phyloP scores from a whole-genome alignment of 257 asterid species.

The Nicotiana paniculata region DNA sequence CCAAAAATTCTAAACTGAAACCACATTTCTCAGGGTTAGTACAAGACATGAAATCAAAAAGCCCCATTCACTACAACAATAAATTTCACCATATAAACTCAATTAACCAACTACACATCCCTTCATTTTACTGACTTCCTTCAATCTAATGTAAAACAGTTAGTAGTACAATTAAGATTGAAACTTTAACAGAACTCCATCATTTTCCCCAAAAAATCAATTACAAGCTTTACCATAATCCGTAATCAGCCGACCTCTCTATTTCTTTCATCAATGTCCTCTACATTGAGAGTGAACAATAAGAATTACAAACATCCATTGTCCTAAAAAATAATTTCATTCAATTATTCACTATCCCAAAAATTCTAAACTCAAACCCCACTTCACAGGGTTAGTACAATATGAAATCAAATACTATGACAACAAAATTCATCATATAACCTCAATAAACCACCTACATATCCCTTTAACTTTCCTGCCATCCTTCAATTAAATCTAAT shows the following conservation, averaged over 20 bases:
- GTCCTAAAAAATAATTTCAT: not conserved
- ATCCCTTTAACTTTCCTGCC: not conserved
- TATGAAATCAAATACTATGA: not conserved
- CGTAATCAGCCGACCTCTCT: too few relatives aligned
- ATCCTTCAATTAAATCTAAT: not conserved
- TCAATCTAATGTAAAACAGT: not conserved
- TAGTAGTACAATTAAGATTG: not conserved
- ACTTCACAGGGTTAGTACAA: not conserved
- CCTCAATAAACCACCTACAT: not conserved
- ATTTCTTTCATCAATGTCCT: not conserved
- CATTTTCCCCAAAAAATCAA: not conserved
- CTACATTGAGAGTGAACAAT: not conserved
- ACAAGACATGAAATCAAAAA: not conserved
- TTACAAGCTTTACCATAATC: not conserved
- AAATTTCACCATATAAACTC: not conserved
- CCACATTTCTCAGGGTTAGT: not conserved
- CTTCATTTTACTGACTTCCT: not conserved
- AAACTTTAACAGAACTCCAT: not conserved
- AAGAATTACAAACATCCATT: not conserved
- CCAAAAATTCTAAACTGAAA: not conserved
- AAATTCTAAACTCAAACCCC: not conserved
- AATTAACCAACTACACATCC: not conserved
- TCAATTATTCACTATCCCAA: slow-evolving; percentile 4
- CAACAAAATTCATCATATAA: not conserved
- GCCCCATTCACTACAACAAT: not conserved